These are phyloP conservation scores for Penicillium capsulatum DNA, from an alignment of 2,329 filamentous ascomycete species.

Conservation along the genomic window DNA sequence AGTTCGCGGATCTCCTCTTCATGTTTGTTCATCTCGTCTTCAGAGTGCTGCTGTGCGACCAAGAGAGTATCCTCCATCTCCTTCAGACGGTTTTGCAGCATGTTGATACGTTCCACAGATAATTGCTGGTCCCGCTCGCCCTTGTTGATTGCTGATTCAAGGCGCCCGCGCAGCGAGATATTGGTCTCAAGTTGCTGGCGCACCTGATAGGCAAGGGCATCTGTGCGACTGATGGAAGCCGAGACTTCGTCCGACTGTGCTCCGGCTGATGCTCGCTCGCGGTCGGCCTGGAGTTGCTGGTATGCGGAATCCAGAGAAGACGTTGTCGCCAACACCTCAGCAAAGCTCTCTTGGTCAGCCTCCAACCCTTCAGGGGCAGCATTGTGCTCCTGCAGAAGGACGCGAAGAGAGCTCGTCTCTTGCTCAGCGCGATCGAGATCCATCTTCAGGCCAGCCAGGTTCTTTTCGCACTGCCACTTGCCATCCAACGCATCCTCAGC, in stretches of 20 bases:
- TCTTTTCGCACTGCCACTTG: slow-evolving; percentile 95
- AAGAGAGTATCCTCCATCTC: slow-evolving; percentile 79
- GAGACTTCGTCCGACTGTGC: slow-evolving; percentile 69
- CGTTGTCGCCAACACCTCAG: slow-evolving; percentile 56
- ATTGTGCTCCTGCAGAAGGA: slow-evolving; percentile 74
- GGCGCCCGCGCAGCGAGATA: slow-evolving; percentile 66
- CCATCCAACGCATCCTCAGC: slow-evolving; percentile 92
- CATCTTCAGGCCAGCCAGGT: slow-evolving; percentile 84
- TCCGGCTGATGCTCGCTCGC: slow-evolving; percentile 62
- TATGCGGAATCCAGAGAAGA: slow-evolving; percentile 71
- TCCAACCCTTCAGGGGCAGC: slow-evolving; percentile 61
- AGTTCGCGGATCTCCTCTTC: slow-evolving; percentile 78
- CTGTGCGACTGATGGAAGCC: slow-evolving; percentile 70
- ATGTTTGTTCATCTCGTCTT: slow-evolving; percentile 75
- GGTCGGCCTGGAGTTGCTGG: slow-evolving; percentile 64
- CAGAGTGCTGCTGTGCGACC: slow-evolving; percentile 76
- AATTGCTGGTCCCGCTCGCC: slow-evolving; percentile 79
- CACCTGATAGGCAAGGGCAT: slow-evolving; percentile 74
- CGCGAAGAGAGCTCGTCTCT: slow-evolving; percentile 79
- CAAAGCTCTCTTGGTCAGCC: slow-evolving; percentile 42
- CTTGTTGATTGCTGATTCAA: slow-evolving; percentile 73
- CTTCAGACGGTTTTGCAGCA: slow-evolving; percentile 76
- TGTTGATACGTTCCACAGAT: slow-evolving; percentile 76
- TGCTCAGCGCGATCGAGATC: slow-evolving; percentile 92
- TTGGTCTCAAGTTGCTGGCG: slow-evolving; percentile 77